Conservation (phyloP, 306 rosid genomes). For the Styphnolobium japonicum region DNA sequence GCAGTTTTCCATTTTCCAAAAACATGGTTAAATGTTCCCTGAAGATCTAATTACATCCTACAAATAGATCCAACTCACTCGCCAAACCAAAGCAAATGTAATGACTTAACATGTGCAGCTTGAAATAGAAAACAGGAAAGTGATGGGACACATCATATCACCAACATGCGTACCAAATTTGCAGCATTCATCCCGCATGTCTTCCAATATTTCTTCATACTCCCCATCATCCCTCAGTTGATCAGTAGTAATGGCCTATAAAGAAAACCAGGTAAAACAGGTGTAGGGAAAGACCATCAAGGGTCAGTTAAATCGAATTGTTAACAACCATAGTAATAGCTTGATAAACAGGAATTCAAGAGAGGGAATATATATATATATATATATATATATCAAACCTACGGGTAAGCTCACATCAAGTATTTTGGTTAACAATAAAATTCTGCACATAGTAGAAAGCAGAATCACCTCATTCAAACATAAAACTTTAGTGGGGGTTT, state of each 20-base stretch:
- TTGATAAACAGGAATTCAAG: not conserved
- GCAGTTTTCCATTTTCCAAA: not conserved
- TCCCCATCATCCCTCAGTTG: slow-evolving; percentile 54
- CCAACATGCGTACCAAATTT: slow-evolving; percentile 62
- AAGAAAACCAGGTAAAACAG: slow-evolving; percentile 9
- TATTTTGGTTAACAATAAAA: not conserved
- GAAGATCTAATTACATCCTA: not conserved
- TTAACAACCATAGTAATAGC: not conserved
- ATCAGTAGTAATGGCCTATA: slow-evolving; percentile 61
- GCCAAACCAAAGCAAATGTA: not conserved
- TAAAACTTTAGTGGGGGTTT: slow-evolving; percentile 58
- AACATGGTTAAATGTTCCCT: not conserved
- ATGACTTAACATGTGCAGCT: not conserved
- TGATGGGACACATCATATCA: not conserved
- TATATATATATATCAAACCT: too few relatives aligned
- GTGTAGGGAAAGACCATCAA: not conserved
- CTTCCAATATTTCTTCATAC: slow-evolving; percentile 73
- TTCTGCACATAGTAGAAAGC: slow-evolving; percentile 7
- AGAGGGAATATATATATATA: too few relatives aligned
- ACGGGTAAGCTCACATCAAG: not conserved
- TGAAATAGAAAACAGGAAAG: not conserved
- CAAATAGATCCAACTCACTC: not conserved
- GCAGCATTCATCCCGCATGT: slow-evolving; percentile 81
- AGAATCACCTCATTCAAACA: slow-evolving; percentile 65
- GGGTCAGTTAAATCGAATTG: not conserved